Evolutionary conservation across 495 filamentous ascomycete species (phyloP).

Genomic region (Evernia prunastri): DNA sequence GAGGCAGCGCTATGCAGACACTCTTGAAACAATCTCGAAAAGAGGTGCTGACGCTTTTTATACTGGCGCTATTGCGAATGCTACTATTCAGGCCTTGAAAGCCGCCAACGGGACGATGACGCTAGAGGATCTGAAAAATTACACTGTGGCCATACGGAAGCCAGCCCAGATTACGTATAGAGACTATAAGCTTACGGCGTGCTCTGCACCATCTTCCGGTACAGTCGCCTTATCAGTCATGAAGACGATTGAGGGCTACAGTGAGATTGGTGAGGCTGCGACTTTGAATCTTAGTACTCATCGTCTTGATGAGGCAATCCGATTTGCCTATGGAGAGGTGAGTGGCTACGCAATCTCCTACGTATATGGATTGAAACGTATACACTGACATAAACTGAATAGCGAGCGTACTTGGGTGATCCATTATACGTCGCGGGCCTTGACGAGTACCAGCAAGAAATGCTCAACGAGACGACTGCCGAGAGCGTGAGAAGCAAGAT

Average conservation of each 20-base stretch:
- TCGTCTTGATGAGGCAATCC: constrained; percentile 76
- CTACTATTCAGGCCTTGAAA: constrained; percentile 61
- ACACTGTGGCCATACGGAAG: constrained; percentile 55
- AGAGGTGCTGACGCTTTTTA: constrained; percentile 72
- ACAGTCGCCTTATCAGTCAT: constrained; percentile 63
- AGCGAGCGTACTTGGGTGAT: constrained; percentile 68
- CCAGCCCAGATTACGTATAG: constrained; percentile 63
- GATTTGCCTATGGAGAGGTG: constrained; percentile 74
- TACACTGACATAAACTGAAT: constrained; percentile 6
- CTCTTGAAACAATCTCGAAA: constrained; percentile 65
- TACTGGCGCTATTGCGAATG: constrained; percentile 61
- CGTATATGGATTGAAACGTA: background rate
- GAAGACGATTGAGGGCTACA: constrained; percentile 72
- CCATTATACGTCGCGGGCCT: constrained; percentile 62
- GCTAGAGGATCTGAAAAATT: constrained; percentile 64
- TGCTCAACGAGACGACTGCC: constrained; percentile 57
- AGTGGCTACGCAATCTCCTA: background rate
- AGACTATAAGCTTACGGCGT: constrained; percentile 58
- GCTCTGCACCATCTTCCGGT: constrained; percentile 68
- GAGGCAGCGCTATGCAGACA: constrained; percentile 68
- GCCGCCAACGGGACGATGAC: constrained; percentile 73
- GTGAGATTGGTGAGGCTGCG: constrained; percentile 46
- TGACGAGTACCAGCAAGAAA: constrained; percentile 54
- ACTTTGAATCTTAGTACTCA: constrained; percentile 62
- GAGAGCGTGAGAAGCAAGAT: constrained; percentile 57